A percentile compares a stretch with the other conserved stretches of the same genome.
Conservation (phyloP, 257 asterid species). For the Solanum chiquidenum region DNA sequence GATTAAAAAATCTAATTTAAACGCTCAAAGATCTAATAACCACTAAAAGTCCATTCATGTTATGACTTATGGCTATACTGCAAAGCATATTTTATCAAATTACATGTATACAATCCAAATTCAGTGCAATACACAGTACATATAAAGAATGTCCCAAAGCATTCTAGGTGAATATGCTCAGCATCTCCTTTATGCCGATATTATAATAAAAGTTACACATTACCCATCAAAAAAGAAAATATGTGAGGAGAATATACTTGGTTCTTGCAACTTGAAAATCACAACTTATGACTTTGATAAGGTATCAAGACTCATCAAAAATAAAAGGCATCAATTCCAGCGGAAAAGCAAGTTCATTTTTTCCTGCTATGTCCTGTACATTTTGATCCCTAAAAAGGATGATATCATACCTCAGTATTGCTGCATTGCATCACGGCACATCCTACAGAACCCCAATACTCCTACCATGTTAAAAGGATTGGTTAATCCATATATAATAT, state of each 20-base stretch:
- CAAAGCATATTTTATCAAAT: neutral
- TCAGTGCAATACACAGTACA: neutral
- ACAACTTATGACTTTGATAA: neutral
- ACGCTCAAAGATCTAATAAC: neutral
- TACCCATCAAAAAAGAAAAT: neutral
- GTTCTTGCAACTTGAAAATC: neutral
- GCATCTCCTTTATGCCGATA: neutral
- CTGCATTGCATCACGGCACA: slow-evolving; percentile 99
- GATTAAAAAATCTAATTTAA: neutral
- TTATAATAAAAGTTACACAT: neutral
- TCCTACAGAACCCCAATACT: slow-evolving; percentile 97
- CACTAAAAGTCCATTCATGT: neutral
- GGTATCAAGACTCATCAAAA: neutral
- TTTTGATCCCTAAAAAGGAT: neutral
- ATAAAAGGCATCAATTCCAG: neutral
- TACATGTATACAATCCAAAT: neutral
- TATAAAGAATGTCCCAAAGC: neutral
- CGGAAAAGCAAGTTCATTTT: neutral
- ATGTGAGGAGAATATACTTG: neutral
- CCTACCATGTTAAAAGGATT: slow-evolving; percentile 31
- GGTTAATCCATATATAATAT: neutral
- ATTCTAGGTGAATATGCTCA: neutral
- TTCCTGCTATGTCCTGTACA: neutral
- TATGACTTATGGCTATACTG: neutral
- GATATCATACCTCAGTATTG: slow-evolving; percentile 69